These are phyloP conservation scores for Aspergillus diversus DNA, from an alignment of 495 filamentous ascomycete genomes.

Conservation along the genomic window DNA sequence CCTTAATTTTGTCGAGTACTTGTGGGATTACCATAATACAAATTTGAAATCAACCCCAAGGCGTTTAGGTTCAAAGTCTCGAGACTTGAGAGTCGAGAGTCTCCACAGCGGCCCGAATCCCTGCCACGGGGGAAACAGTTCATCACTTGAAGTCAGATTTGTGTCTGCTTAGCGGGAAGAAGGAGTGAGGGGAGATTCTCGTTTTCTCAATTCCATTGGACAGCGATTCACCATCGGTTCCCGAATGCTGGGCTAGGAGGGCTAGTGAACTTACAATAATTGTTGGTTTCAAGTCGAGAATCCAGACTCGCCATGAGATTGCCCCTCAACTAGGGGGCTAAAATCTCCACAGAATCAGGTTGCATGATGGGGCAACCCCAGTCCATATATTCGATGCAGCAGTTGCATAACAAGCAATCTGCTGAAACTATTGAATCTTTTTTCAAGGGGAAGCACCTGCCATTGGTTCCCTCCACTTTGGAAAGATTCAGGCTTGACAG, in stretches of 20 bases:
- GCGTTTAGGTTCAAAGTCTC: background rate
- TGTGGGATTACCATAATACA: no score
- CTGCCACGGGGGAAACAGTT: background rate
- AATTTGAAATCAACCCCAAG: no score
- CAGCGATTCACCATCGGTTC: background rate
- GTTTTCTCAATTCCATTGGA: conserved; percentile 1
- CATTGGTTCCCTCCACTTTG: background rate
- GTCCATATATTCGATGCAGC: background rate
- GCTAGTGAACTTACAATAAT: background rate
- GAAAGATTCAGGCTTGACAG: background rate
- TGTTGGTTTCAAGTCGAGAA: background rate
- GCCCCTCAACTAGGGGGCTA: background rate
- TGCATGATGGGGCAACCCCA: background rate
- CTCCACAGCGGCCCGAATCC: background rate
- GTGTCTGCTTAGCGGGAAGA: background rate
- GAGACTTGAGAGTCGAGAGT: no score
- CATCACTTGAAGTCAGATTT: background rate
- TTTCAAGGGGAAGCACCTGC: background rate
- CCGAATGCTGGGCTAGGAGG: background rate
- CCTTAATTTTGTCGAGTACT: no score
- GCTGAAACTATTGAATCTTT: background rate
- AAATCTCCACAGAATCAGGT: background rate
- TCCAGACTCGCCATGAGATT: background rate
- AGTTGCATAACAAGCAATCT: background rate
- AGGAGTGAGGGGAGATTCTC: background rate